These are phyloP conservation scores for Aspergillus aculeatinus DNA, from an alignment of 2,329 filamentous ascomycete species.

Conservation along the genomic window DNA sequence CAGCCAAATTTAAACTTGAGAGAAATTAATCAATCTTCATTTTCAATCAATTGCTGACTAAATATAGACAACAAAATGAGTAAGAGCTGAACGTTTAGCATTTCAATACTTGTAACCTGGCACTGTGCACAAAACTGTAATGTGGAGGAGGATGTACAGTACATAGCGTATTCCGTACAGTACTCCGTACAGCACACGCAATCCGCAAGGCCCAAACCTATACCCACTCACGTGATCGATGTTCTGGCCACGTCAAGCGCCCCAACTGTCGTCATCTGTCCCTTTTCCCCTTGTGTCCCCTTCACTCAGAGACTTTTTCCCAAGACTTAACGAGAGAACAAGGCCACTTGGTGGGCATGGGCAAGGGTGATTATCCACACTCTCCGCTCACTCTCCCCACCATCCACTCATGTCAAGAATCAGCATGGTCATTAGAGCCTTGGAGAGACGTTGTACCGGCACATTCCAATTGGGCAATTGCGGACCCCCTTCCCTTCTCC, in stretches of 20 bases:
- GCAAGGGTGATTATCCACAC: background rate
- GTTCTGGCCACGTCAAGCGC: slow-evolving; percentile 9
- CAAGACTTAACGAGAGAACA: too few relatives aligned
- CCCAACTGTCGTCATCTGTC: background rate
- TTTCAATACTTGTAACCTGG: too few relatives aligned
- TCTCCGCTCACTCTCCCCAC: background rate
- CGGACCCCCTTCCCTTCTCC: background rate
- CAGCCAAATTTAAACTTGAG: background rate
- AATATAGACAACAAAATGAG: too few relatives aligned
- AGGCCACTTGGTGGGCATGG: too few relatives aligned
- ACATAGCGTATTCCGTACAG: too few relatives aligned
- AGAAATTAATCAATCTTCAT: background rate
- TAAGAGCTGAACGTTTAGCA: too few relatives aligned
- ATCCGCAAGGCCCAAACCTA: background rate
- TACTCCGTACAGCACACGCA: background rate
- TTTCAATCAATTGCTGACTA: background rate
- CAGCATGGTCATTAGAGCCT: background rate
- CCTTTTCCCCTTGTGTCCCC: background rate
- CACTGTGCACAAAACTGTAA: too few relatives aligned
- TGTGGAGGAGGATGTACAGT: too few relatives aligned
- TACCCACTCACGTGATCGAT: background rate
- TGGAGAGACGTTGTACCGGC: background rate
- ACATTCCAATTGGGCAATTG: background rate
- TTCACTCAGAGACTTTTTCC: too few relatives aligned
- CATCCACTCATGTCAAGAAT: background rate